A percentile compares a stretch with the other conserved stretches of the same genome.
phyloP scores from a whole-genome alignment of 345 rosid species.

The Eucalyptus paniculata region DNA sequence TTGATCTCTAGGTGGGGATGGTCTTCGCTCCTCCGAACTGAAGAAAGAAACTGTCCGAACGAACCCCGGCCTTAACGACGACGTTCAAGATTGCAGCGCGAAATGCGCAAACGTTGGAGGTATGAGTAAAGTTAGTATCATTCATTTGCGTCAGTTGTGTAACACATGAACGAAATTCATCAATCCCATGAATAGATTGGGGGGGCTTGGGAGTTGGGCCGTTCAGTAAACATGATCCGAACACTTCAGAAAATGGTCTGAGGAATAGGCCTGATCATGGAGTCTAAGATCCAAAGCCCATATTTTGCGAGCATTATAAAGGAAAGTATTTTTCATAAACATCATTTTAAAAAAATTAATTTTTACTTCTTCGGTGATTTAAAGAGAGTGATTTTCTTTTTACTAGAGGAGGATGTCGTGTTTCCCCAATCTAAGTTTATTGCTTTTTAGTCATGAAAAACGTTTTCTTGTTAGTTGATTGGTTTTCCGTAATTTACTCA shows the following conservation, averaged over 20 bases:
- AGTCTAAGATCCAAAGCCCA: neutral
- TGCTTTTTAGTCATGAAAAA: neutral
- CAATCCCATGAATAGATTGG: neutral
- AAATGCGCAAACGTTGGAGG: neutral
- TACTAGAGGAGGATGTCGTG: neutral
- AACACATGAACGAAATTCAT: neutral
- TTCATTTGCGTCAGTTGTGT: neutral
- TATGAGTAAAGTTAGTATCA: neutral
- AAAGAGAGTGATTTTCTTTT: accelerated
- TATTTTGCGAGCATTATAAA: neutral
- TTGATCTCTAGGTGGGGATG: neutral
- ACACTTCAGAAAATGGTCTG: neutral
- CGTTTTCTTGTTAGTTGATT: neutral
- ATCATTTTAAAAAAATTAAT: neutral
- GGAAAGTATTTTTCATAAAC: neutral
- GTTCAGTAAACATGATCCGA: neutral
- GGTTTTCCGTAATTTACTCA: neutral
- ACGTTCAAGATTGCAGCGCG: neutral
- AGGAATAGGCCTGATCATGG: neutral
- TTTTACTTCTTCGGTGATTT: neutral
- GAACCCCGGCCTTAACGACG: neutral
- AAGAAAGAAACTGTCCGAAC: neutral
- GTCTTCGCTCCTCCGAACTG: neutral
- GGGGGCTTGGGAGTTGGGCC: neutral
- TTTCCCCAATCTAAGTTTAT: neutral